Evolutionary conservation across 352 stramenopile genomes (phyloP), one percentile per base, ranked within the genome.

Genomic region (Heterotrichella gracilis): DNA sequence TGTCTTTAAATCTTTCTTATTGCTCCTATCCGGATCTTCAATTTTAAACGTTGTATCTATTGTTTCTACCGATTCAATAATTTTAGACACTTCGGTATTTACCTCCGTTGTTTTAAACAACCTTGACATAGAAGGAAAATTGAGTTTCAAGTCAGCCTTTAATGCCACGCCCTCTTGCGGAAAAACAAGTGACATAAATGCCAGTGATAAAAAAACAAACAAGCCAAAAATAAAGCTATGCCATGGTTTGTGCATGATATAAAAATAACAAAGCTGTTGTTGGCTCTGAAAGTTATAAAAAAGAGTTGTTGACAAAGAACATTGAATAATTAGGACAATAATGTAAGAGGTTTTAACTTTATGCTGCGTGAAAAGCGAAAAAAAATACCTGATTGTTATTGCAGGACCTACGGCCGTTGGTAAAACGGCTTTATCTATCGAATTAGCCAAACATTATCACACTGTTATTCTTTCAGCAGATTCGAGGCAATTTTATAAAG

Each of bases 401-500:
- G 32, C 32, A n/a, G 32, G 32, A n/a, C 32, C 32, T n/a, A 53
- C 32, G n/a, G 32, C 32, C 9, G 32, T 53, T 53, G 32, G 32
- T 17, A 53, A 53, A 53, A 53, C 32, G 9, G 32, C 9, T n/a
- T n/a, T 53, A n/a, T 9, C 32, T n/a, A 53, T 53, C n/a, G 32
- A 53, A 53, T 53, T 53, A n/a, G 32, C 32, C 9, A 53, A 53
- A n/a, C 32, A 53, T 53, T 53, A 53, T n/a, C 9, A 53, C n/a
- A 53, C 32, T 17, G 32, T 53, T 9, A 53, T 53, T n/a, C 9
- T 53, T 53, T 53, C 32, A n/a, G 32, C 32, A 53, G 32, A 53
- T 53, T 53, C 32, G n/a, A 53, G 32, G 32, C 32, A 53, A 53
- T 53, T 53, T 53, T 53, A 53, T 53, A 53, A 53, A 53, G 32